Base-by-base conservation (phyloP, 306 rosid species). In the Cucurbita moschata region DNA sequence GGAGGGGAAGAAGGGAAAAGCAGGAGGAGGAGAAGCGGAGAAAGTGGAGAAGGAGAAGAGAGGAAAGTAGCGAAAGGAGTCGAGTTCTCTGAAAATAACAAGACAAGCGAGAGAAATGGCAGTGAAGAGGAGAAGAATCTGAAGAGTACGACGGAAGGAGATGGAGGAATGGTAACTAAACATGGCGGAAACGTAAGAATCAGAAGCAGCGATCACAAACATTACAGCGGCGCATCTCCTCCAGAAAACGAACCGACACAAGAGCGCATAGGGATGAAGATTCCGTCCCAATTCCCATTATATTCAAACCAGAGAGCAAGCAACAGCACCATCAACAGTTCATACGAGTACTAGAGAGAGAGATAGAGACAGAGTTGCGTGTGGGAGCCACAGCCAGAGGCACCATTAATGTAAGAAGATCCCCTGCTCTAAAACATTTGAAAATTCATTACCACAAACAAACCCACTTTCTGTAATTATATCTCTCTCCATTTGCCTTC, bases 81-180 rank as follows among this genome's bases (percentile, higher is more conserved):
- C 64, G 44, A 79, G 30, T 68, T 86, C 89, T 76, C 82, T 54
- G 69, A 86, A 50, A 66, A 91, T 71, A 30, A 87, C 53, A 57
- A 87, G 57, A 74, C 83, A 86, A 16, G 81, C 84, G 81, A 89
- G 86, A 66, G 82, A 87, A 46, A 85, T 76, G 52, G 81, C 65
- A 37, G 85, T 83, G 70, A 88, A 81, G 63, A 88, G 65, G 69
- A 88, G 78, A 9, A 78, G 37, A 54, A 65, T 52, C 10, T 50
- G 58, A 13, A 26, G 5, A 1, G 53, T 19, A 16, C 65, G 66
- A 42, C 57, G 73, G 49, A 61, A 37, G 40, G 54, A 30, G 54
- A 35, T 30, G 35, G 3, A 30, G 35, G 35, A 30, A 30, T 30
- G 35, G 67, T 49, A 63, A 3, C 13, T n/a, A 21, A 42, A n/a